phyloP scores from a whole-genome alignment of 768 basidiomycete species.

The Phaffia australis region DNA sequence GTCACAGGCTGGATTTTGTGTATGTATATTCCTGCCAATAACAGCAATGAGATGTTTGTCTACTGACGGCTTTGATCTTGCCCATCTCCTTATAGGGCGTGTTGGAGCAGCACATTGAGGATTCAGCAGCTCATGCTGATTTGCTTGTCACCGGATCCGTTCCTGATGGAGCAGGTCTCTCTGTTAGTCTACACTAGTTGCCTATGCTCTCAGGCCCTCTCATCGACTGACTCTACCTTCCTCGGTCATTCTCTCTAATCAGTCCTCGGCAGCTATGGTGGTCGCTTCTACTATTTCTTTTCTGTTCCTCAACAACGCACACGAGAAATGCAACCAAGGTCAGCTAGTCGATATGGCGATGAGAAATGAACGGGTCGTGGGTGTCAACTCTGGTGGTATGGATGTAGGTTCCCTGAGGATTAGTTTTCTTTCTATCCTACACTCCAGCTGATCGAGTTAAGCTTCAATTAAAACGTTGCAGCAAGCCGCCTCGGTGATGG shows the following conservation, averaged over 20 bases:
- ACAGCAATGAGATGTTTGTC: background rate
- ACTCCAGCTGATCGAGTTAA: slow-evolving; percentile 49
- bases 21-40: too few relatives aligned
- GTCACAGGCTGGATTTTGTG: too few relatives aligned
- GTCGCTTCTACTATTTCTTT: slow-evolving; percentile 75
- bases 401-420: background rate
- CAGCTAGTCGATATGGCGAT: slow-evolving; percentile 67
- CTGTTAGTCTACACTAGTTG: slow-evolving; percentile 30
- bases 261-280: slow-evolving; percentile 77
- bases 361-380: slow-evolving; percentile 73
- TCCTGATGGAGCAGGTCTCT: slow-evolving; percentile 75
- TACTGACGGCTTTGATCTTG: background rate
- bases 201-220: background rate
- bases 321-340: slow-evolving; percentile 50
- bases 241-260: background rate
- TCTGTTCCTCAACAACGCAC: slow-evolving; percentile 62
- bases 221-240: background rate
- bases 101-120: slow-evolving; percentile 50
- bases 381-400: slow-evolving; percentile 41
- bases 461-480: slow-evolving; percentile 3
- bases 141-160: slow-evolving; percentile 69
- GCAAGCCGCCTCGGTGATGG: slow-evolving; percentile 67
- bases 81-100: slow-evolving; percentile 47
- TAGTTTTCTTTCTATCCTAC: slow-evolving; percentile 32
- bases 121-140: slow-evolving; percentile 52